Evolutionary conservation across 805 yeast genomes (phyloP).

Genomic region (Myxozyma kluyveri): DNA sequence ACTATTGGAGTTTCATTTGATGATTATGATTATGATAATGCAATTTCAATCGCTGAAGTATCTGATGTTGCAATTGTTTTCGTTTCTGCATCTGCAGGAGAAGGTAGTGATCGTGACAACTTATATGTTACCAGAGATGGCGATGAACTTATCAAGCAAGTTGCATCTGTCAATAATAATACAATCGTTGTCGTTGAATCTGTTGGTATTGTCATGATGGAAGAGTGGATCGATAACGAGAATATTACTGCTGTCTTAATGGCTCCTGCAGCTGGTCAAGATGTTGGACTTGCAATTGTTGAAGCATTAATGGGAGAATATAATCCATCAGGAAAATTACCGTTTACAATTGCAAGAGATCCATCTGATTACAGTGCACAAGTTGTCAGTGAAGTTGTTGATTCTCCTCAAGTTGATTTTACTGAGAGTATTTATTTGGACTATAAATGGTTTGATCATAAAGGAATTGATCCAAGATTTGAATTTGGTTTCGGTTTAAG

Average conservation of each 20-base stretch:
- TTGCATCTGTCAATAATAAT: constrained; percentile 51
- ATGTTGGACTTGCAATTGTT: constrained; percentile 55
- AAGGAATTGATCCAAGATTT: constrained; percentile 54
- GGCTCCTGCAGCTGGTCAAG: constrained; percentile 57
- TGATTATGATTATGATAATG: constrained; percentile 47
- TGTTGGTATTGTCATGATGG: constrained; percentile 61
- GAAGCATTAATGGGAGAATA: constrained; percentile 58
- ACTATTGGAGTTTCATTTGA: constrained; percentile 47
- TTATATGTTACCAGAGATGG: constrained; percentile 56
- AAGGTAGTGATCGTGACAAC: constrained; percentile 62
- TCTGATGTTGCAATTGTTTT: constrained; percentile 56
- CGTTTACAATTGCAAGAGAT: constrained; percentile 60
- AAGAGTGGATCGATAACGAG: constrained; percentile 53
- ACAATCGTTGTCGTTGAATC: constrained; percentile 60
- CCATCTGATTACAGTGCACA: constrained; percentile 47
- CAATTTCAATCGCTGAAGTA: constrained; percentile 47
- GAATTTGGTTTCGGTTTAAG: constrained; percentile 65
- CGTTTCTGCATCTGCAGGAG: constrained; percentile 56
- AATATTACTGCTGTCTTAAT: constrained; percentile 58
- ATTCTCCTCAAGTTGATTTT: constrained; percentile 42
- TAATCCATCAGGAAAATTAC: constrained; percentile 63
- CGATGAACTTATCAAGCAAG: constrained; percentile 50
- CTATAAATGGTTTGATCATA: constrained; percentile 57
- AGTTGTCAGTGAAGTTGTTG: constrained; percentile 33
- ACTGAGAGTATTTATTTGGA: constrained; percentile 51